Evolutionary conservation across 1,139 yeast genomes (phyloP).

Genomic region (Hansenula sp.): DNA sequence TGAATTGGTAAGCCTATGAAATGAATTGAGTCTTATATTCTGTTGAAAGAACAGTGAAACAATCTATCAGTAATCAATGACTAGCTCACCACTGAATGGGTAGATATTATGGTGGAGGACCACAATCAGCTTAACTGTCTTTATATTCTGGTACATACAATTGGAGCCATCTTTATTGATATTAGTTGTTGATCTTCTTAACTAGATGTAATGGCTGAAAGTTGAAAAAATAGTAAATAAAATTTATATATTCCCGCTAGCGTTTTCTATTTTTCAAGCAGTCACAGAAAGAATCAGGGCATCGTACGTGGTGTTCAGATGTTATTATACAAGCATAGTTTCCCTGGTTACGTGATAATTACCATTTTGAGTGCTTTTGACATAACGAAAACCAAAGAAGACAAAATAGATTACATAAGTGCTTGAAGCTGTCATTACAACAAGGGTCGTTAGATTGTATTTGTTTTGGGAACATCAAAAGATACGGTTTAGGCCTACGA

Average conservation of each 20-base stretch:
- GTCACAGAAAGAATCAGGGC: too few relatives aligned
- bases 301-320: neutral
- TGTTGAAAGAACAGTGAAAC: too few relatives aligned
- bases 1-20: neutral
- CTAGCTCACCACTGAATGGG: neutral
- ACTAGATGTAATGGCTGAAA: neutral
- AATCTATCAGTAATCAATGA: too few relatives aligned
- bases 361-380: neutral
- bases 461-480: too few relatives aligned
- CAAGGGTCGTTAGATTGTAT: neutral
- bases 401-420: too few relatives aligned
- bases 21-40: neutral
- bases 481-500: too few relatives aligned
- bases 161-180: conserved; percentile 72
- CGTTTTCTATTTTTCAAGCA: neutral
- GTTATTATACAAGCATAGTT: neutral
- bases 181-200: neutral
- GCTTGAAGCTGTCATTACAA: neutral
- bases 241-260: too few relatives aligned
- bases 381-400: neutral
- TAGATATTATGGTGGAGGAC: too few relatives aligned
- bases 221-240: too few relatives aligned
- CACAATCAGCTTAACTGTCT: neutral
- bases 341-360: neutral
- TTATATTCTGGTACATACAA: conserved; percentile 54